Conservation (phyloP, 2,329 filamentous ascomycete genomes). For the Fusarium decemcellulare region DNA sequence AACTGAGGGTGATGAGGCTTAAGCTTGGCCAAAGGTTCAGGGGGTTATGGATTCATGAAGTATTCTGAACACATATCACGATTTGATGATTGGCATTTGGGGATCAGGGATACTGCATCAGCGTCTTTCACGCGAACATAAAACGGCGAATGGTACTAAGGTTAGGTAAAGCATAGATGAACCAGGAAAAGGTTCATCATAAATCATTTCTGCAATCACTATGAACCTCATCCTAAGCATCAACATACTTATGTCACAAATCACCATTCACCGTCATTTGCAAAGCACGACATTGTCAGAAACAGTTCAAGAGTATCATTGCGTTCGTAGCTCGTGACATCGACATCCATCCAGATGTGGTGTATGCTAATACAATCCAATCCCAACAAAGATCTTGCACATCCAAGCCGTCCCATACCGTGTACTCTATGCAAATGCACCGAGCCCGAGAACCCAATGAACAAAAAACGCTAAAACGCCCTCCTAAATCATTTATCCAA, state of each 20-base stretch:
- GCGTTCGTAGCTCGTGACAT: slow-evolving; percentile 20
- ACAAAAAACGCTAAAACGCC: not conserved
- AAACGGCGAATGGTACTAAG: no score
- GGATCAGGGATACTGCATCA: no score
- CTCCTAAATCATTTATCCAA: not conserved
- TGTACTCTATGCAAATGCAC: not conserved
- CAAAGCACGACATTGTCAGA: not conserved
- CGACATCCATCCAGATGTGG: not conserved
- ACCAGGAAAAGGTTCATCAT: no score
- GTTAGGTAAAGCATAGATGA: no score
- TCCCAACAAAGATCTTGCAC: not conserved
- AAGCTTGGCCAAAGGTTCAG: no score
- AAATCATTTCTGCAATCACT: not conserved
- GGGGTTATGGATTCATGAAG: no score
- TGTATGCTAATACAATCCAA: slow-evolving; percentile 10
- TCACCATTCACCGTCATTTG: not conserved
- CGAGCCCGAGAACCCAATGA: not conserved
- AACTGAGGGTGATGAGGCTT: no score
- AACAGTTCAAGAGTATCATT: not conserved
- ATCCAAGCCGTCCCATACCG: not conserved
- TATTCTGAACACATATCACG: no score
- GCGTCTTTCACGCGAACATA: no score
- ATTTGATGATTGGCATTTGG: no score
- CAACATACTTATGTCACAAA: not conserved
- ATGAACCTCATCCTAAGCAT: not conserved